Evolutionary conservation across 352 stramenopile genomes (phyloP).

Genomic region (Hyaloperonospora brassicae): DNA sequence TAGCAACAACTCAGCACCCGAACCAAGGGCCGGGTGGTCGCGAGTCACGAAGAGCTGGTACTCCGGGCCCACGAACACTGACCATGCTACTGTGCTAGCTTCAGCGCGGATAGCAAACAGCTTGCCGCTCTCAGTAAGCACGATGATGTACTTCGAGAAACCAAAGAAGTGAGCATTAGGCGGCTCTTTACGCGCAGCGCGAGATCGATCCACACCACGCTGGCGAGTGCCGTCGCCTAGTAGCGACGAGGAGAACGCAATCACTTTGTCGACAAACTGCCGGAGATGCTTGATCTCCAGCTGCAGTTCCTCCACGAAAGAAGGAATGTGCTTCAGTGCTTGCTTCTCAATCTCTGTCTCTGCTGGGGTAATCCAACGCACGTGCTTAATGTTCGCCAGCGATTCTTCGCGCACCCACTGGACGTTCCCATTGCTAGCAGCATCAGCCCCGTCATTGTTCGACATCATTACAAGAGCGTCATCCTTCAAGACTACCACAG

Average conservation of each 20-base stretch:
- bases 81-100: conserved; percentile 64
- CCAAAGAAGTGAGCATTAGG: conserved; percentile 71
- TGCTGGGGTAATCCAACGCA: conserved; percentile 71
- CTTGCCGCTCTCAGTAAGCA: conserved; percentile 68
- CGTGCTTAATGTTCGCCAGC: conserved; percentile 63
- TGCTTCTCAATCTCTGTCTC: conserved; percentile 77
- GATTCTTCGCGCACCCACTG: conserved; percentile 74
- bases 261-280: conserved; percentile 38
- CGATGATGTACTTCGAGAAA: conserved; percentile 78
- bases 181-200: conserved; percentile 43
- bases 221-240: conserved; percentile 36
- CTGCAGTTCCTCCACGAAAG: conserved; percentile 59
- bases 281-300: conserved; percentile 49
- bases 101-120: conserved; percentile 75
- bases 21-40: conserved; percentile 65
- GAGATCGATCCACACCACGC: conserved; percentile 21
- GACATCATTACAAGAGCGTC: conserved; percentile 63
- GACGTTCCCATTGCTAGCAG: conserved; percentile 27
- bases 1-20: conserved; percentile 62
- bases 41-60: conserved; percentile 72
- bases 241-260: conserved; percentile 42
- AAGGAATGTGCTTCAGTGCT: conserved; percentile 57
- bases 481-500: conserved; percentile 61
- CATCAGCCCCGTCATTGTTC: conserved; percentile 39
- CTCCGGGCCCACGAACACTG: conserved; percentile 52